Conservation (phyloP, 805 yeast species). For the Sungouiella thailandica region DNA sequence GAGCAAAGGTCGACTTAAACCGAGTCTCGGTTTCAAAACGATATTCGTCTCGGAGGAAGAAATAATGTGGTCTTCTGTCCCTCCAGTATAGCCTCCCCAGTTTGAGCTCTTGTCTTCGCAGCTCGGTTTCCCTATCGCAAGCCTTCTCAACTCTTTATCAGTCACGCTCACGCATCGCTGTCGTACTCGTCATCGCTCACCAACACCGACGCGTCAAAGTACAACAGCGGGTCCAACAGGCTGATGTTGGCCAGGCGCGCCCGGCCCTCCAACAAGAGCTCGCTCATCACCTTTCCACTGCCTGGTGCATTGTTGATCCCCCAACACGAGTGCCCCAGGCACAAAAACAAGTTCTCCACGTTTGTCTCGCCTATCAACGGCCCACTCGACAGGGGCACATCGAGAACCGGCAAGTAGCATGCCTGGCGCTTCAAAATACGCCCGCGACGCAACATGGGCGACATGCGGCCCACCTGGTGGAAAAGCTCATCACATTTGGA, state of each 20-base stretch:
- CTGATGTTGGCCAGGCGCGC: conserved; percentile 72
- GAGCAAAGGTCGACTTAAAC: too few relatives aligned
- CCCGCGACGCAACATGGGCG: conserved; percentile 67
- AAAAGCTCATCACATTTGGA: conserved; percentile 87
- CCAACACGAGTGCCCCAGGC: conserved; percentile 98
- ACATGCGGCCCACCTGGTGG: conserved; percentile 70
- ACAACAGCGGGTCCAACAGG: conserved; percentile 79
- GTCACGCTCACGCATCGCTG: too few relatives aligned
- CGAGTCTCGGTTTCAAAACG: too few relatives aligned
- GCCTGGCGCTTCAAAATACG: conserved; percentile 82
- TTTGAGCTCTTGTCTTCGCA: too few relatives aligned
- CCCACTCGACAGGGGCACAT: conserved; percentile 87
- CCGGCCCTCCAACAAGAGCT: conserved; percentile 77
- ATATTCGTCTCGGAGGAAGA: too few relatives aligned
- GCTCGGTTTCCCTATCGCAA: too few relatives aligned
- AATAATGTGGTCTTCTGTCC: too few relatives aligned
- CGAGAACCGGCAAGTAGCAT: conserved; percentile 90
- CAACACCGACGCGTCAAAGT: conserved; percentile 68
- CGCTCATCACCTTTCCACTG: conserved; percentile 91
- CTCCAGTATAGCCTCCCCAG: too few relatives aligned
- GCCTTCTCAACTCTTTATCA: too few relatives aligned
- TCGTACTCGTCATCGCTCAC: conserved; percentile 23
- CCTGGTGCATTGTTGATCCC: conserved; percentile 98
- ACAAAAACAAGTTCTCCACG: conserved; percentile 69
- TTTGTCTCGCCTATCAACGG: conserved; percentile 94